These are phyloP conservation scores for Macrolepiota fuliginosa DNA, from an alignment of 768 basidiomycete genomes.

Conservation along the genomic window DNA sequence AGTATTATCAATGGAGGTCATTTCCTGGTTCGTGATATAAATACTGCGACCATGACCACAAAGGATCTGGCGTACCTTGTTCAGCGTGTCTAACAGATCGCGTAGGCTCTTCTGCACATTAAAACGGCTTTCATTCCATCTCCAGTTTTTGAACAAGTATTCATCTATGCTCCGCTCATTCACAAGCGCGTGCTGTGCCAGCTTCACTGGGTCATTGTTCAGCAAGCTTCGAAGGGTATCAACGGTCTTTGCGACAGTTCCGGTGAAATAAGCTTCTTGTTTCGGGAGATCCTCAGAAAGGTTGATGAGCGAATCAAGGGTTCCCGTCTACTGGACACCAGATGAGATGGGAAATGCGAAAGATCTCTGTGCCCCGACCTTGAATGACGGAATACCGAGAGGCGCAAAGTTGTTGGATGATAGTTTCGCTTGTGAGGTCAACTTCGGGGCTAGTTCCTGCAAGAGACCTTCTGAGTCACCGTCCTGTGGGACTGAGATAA, in stretches of 20 bases:
- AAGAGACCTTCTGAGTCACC: conserved; percentile 78
- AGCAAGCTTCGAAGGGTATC: conserved; percentile 90
- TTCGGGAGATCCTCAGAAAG: conserved; percentile 94
- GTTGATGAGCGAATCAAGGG: conserved; percentile 82
- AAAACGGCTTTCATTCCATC: conserved; percentile 93
- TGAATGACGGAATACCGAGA: conserved; percentile 82
- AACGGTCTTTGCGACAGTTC: conserved; percentile 86
- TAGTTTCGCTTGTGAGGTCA: conserved; percentile 54
- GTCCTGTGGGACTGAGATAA: conserved; percentile 82
- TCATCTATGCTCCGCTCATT: conserved; percentile 79
- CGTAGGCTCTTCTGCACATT: conserved; percentile 75
- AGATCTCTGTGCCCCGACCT: conserved; percentile 49
- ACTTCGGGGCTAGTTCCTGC: conserved; percentile 64
- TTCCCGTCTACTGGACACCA: conserved; percentile 72
- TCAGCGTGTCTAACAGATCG: conserved; percentile 83
- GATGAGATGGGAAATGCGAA: conserved; percentile 14
- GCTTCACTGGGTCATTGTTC: conserved; percentile 80
- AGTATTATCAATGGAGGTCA: conserved; percentile 89
- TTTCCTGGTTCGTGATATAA: conserved; percentile 58
- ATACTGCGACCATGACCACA: not conserved
- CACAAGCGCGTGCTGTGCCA: conserved; percentile 72
- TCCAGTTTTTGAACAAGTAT: conserved; percentile 80
- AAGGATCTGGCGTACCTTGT: conserved; percentile 56
- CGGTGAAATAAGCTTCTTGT: conserved; percentile 84
- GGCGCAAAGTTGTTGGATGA: conserved; percentile 53